These are phyloP conservation scores for Stentor coeruleus DNA, from an alignment of 73 alveolate species.

Conservation along the genomic window DNA sequence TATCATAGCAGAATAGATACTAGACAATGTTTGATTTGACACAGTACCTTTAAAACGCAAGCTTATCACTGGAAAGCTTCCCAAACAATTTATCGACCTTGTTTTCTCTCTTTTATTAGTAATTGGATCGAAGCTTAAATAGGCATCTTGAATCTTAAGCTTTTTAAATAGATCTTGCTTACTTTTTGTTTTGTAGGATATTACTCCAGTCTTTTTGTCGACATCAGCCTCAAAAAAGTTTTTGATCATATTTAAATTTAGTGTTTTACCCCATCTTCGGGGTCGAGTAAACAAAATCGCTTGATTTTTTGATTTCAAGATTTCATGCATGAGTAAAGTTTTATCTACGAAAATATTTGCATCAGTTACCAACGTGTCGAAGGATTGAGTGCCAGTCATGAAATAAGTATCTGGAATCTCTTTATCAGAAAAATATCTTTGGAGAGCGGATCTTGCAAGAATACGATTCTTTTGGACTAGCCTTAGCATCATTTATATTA, in stretches of 20 bases:
- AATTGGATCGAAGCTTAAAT: background rate
- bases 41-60: background rate
- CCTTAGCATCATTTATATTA: too few species aligned
- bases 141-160: background rate
- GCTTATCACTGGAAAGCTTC: background rate
- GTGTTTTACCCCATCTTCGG: slow-evolving; percentile 17
- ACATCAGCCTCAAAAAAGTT: background rate
- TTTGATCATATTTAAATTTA: background rate
- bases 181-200: background rate
- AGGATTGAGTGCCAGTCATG: too few species aligned
- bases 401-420: too few species aligned
- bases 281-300: background rate
- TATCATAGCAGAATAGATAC: background rate
- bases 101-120: background rate
- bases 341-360: background rate
- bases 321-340: background rate
- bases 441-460: too few species aligned
- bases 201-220: background rate
- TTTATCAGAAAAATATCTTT: too few species aligned
- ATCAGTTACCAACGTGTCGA: too few species aligned
- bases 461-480: too few species aligned
- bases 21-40: too few species aligned
- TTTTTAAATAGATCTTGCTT: background rate
- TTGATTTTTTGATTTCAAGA: background rate
- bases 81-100: background rate